Evolutionary conservation across 805 yeast genomes (phyloP).

Genomic region (Candida ulmi): DNA sequence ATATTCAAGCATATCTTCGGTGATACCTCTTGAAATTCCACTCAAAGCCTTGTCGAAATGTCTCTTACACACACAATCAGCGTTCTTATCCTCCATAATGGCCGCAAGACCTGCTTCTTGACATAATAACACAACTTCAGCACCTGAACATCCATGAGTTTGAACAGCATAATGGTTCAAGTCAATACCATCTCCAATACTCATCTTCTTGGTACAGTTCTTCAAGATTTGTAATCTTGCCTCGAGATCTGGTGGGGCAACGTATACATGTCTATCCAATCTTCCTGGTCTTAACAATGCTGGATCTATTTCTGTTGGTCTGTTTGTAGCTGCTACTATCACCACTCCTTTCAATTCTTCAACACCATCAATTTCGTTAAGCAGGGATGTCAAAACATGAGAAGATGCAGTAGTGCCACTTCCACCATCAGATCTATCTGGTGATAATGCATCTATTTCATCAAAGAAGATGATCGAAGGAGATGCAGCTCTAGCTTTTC

Average conservation of each 20-base stretch:
- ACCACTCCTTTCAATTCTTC: constrained; percentile 93
- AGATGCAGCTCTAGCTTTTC: constrained; percentile 90
- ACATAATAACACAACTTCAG: constrained; percentile 85
- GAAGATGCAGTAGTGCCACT: constrained; percentile 65
- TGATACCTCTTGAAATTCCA: constrained; percentile 73
- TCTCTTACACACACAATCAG: constrained; percentile 44
- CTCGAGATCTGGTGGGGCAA: constrained; percentile 80
- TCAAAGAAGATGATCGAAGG: constrained; percentile 94
- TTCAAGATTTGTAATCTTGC: constrained; percentile 76
- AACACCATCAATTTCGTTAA: constrained; percentile 96
- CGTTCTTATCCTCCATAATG: constrained; percentile 67
- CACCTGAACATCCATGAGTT: constrained; percentile 95
- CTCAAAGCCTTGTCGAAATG: constrained; percentile 72
- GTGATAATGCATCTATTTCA: constrained; percentile 91
- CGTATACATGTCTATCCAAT: constrained; percentile 88
- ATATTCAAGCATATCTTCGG: constrained; percentile 77
- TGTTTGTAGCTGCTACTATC: constrained; percentile 91
- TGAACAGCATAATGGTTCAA: constrained; percentile 47
- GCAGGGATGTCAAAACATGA: constrained; percentile 82
- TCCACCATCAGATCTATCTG: constrained; percentile 59
- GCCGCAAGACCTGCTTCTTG: constrained; percentile 97
- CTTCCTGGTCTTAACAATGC: constrained; percentile 95
- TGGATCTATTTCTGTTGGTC: constrained; percentile 90
- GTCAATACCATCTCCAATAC: constrained; percentile 40
- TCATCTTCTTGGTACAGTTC: constrained; percentile 65